Conservation (phyloP, 768 basidiomycete species). For the Termitomyces sp. region DNA sequence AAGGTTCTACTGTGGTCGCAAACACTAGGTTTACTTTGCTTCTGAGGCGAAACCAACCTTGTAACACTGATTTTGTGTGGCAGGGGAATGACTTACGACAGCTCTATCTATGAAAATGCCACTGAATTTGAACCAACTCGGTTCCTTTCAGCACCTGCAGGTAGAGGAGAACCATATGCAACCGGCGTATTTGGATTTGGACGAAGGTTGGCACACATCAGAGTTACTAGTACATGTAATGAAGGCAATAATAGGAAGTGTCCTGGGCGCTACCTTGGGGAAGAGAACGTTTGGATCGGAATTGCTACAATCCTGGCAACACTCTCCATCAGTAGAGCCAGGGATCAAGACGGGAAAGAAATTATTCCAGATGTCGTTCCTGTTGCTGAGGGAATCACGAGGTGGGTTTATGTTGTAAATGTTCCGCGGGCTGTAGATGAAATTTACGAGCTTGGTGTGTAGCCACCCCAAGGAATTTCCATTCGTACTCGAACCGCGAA, state of each 20-base stretch:
- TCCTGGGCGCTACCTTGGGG: conserved; percentile 35
- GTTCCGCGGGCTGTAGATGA: not conserved
- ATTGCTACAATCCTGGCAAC: conserved; percentile 16
- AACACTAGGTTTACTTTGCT: not conserved
- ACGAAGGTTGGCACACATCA: conserved; percentile 14
- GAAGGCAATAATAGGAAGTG: conserved; percentile 17
- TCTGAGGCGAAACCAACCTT: conserved; percentile 7
- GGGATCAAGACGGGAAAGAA: conserved; percentile 25
- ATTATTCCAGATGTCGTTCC: conserved; percentile 21
- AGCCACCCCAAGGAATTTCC: conserved; percentile 1
- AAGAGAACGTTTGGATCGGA: conserved; percentile 28
- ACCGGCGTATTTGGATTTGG: conserved; percentile 20
- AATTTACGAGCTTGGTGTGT: not conserved
- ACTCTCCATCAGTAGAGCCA: conserved; percentile 29
- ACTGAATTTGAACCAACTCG: conserved; percentile 33
- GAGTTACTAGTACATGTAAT: not conserved
- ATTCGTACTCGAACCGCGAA: not conserved
- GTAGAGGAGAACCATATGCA: conserved; percentile 8
- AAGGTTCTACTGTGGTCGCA: conserved; percentile 20
- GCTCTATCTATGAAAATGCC: conserved; percentile 28
- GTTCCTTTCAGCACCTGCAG: conserved; percentile 20
- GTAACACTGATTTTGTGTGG: conserved; percentile 25
- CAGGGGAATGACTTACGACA: conserved; percentile 34
- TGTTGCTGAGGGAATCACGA: conserved; percentile 1
- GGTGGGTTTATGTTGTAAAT: not conserved